These are phyloP conservation scores for Kwoniella newhampshirensis DNA, from an alignment of 768 basidiomycete genomes.

Conservation along the genomic window DNA sequence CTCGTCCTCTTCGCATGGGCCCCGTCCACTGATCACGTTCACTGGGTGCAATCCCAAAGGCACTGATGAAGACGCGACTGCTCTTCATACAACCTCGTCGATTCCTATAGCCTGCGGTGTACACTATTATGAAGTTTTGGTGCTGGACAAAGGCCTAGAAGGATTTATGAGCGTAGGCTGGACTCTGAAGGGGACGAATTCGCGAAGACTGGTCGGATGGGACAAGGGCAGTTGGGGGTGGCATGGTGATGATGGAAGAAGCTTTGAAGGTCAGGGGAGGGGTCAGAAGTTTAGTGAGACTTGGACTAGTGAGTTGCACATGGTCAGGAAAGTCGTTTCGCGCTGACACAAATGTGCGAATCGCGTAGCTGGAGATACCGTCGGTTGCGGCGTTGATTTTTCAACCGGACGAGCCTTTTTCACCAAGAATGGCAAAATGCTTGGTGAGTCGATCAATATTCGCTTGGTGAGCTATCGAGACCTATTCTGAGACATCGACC, in stretches of 20 bases:
- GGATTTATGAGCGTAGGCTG: constrained; percentile 62
- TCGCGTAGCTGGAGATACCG: constrained; percentile 70
- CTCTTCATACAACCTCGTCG: constrained; percentile 72
- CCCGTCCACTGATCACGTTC: constrained; percentile 32
- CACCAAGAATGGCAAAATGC: constrained; percentile 73
- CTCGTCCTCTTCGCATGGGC: neutral
- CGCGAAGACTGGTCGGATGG: constrained; percentile 51
- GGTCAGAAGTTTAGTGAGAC: constrained; percentile 73
- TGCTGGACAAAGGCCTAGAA: constrained; percentile 74
- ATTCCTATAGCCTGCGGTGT: constrained; percentile 85
- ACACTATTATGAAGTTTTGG: constrained; percentile 90
- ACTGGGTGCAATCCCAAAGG: constrained; percentile 34
- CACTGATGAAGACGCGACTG: constrained; percentile 78
- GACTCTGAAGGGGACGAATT: constrained; percentile 25
- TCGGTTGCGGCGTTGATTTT: constrained; percentile 93
- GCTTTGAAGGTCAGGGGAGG: constrained; percentile 67
- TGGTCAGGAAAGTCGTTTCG: no score
- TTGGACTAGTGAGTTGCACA: constrained; percentile 69
- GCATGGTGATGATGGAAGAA: constrained; percentile 53
- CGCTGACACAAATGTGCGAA: neutral
- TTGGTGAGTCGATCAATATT: constrained; percentile 32
- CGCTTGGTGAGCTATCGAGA: neutral
- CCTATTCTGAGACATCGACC: constrained; percentile 1
- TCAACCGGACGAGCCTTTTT: constrained; percentile 73
- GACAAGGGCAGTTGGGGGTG: constrained; percentile 51